These are phyloP conservation scores for Centella asiatica DNA, from an alignment of 129 eudicot genomes.

Conservation along the genomic window DNA sequence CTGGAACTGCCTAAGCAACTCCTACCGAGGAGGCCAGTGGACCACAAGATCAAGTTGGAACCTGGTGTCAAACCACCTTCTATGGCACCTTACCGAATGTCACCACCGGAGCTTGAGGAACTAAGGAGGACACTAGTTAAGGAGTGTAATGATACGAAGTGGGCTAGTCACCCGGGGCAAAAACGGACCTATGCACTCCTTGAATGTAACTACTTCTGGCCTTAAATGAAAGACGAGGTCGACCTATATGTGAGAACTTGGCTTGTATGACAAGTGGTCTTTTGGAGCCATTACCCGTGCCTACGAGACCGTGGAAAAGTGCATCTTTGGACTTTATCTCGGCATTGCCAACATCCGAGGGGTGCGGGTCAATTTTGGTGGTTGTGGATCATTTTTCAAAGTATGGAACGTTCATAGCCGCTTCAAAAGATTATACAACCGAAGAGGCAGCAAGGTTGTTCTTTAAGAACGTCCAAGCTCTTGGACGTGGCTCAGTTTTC, in stretches of 20 bases:
- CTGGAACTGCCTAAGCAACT: background rate
- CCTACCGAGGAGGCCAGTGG: background rate
- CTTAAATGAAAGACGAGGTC: background rate
- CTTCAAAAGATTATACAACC: background rate
- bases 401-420: background rate
- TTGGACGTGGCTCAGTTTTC: background rate
- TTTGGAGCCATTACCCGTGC: background rate
- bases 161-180: no score
- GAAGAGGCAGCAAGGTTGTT: background rate
- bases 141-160: no score
- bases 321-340: background rate
- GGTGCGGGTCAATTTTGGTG: background rate
- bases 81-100: background rate
- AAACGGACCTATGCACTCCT: slow-evolving; percentile 2
- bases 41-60: background rate
- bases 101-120: background rate
- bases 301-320: background rate
- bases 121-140: background rate
- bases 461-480: background rate
- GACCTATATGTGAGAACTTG: background rate
- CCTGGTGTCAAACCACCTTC: background rate
- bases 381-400: background rate
- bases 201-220: no score
- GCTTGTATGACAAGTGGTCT: background rate
- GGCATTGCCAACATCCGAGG: background rate